These are phyloP conservation scores for Candida sp. DNA, from an alignment of 1,139 yeast genomes.

Conservation along the genomic window DNA sequence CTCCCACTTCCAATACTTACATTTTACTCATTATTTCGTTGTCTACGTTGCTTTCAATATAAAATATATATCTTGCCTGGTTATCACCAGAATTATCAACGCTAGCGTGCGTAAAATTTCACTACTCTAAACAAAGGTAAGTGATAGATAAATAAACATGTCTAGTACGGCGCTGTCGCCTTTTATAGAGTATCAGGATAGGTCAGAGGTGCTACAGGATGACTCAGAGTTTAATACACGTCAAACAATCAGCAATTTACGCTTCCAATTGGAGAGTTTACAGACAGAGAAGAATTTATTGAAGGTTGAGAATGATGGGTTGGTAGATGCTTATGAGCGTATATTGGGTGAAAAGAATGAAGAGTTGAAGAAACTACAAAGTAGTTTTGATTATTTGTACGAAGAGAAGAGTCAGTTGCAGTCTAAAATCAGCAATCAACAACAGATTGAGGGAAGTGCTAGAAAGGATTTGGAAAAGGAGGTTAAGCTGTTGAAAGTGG, in stretches of 20 bases:
- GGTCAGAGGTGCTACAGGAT: slow-evolving; percentile 3
- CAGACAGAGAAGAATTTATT: slow-evolving; percentile 32
- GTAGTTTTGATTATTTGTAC: slow-evolving; percentile 55
- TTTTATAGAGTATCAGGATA: slow-evolving; percentile 13
- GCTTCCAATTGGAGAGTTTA: slow-evolving; percentile 25
- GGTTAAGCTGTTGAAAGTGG: slow-evolving; percentile 14
- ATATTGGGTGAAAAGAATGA: slow-evolving; percentile 28
- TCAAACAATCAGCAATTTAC: slow-evolving; percentile 21
- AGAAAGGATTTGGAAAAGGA: slow-evolving; percentile 34
- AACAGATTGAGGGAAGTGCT: slow-evolving; percentile 39
- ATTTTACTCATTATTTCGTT: slow-evolving; percentile 1
- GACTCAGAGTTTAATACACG: slow-evolving; percentile 10
- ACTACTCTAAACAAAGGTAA: no score
- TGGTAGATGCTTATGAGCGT: slow-evolving; percentile 25
- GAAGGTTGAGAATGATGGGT: slow-evolving; percentile 28
- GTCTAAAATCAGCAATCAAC: slow-evolving; percentile 44
- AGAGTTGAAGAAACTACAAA: slow-evolving; percentile 36
- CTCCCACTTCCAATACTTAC: slow-evolving; percentile 1
- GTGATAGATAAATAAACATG: neutral
- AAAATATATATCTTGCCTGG: no score
- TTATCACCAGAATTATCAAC: neutral
- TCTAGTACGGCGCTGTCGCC: slow-evolving; percentile 11
- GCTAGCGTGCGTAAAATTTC: no score
- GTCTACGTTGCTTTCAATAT: no score
- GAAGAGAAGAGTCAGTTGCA: slow-evolving; percentile 57